Conservation (phyloP, 169 alveolate species). For the Amoebophrya sp. region DNA sequence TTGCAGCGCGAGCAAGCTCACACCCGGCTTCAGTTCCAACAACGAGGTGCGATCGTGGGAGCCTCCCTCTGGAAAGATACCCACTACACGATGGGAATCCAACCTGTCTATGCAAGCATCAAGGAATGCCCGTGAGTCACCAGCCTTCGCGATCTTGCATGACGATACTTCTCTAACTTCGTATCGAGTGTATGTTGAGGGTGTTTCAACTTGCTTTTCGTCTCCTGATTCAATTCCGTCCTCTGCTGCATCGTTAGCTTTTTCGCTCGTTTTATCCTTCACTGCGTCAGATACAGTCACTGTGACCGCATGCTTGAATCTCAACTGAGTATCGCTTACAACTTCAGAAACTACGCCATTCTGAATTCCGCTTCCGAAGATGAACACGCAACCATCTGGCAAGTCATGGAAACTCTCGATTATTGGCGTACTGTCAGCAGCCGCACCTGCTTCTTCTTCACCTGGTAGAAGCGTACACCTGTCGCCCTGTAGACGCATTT, state of each 20-base stretch:
- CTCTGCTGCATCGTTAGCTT: too few relatives aligned
- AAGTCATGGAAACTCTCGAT: background rate
- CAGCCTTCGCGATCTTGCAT: background rate
- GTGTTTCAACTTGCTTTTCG: too few relatives aligned
- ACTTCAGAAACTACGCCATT: background rate
- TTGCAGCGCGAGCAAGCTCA: background rate
- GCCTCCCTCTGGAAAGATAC: background rate
- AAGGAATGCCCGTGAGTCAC: background rate
- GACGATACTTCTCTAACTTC: background rate
- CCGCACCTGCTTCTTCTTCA: background rate
- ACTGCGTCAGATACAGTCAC: too few relatives aligned
- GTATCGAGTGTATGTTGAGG: too few relatives aligned
- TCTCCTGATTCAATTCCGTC: too few relatives aligned
- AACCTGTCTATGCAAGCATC: background rate
- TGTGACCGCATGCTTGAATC: too few relatives aligned
- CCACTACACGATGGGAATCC: background rate
- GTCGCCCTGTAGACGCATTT: background rate
- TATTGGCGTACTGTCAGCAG: background rate
- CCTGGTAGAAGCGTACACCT: background rate
- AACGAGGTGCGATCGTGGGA: background rate
- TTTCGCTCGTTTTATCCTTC: too few relatives aligned
- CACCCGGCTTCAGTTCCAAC: background rate
- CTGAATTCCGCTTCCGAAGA: background rate
- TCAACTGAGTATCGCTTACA: background rate
- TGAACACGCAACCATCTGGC: background rate